These are phyloP conservation scores for Amanita muscaria DNA, from an alignment of 768 basidiomycete species.

Conservation along the genomic window DNA sequence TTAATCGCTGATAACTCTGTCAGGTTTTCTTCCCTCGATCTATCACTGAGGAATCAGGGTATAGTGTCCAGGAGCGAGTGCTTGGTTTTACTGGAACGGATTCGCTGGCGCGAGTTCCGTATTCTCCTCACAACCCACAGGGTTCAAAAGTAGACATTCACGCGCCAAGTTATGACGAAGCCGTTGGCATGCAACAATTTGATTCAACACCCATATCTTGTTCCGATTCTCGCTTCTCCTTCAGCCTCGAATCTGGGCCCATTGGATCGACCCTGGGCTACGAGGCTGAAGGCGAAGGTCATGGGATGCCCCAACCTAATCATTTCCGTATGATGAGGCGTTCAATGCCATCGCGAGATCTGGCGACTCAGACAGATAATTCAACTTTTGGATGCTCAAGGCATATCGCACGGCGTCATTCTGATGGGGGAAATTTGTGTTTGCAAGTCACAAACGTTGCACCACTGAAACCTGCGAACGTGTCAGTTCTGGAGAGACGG, in stretches of 20 bases:
- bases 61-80: conserved; percentile 34
- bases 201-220: background rate
- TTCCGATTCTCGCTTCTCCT: background rate
- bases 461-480: conserved; percentile 7
- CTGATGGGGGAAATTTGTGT: conserved; percentile 24
- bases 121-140: conserved; percentile 1
- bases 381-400: conserved; percentile 22
- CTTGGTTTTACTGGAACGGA: conserved; percentile 20
- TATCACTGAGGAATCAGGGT: conserved; percentile 53
- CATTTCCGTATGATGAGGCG: conserved; percentile 10
- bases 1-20: conserved; percentile 3
- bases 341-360: conserved; percentile 8
- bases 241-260: conserved; percentile 3
- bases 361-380: conserved; percentile 19
- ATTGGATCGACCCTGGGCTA: conserved; percentile 25
- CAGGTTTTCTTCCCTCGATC: conserved; percentile 79
- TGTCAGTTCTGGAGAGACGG: conserved; percentile 4
- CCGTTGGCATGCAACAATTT: background rate
- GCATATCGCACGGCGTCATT: conserved; percentile 19
- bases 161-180: background rate
- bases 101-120: background rate
- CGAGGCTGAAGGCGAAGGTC: conserved; percentile 30
- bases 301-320: no score
- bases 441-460: conserved; percentile 13
- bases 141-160: conserved; percentile 3